Evolutionary conservation across 1,284 basidiomycete species (phyloP).

Genomic region (Paramarasmius palmivorus): DNA sequence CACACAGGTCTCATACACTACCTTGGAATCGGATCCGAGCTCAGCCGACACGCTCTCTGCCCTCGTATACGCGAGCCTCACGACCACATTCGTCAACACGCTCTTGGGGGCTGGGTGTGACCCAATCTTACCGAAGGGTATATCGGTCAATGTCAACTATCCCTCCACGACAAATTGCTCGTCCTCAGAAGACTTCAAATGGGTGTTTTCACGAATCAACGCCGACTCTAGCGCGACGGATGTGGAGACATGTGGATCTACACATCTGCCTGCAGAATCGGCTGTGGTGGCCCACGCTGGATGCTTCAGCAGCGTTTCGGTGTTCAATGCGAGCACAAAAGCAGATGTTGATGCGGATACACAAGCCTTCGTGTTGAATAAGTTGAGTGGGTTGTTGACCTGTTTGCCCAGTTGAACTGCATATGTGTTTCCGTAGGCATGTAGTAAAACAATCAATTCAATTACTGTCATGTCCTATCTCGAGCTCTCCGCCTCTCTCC

Average conservation of each 20-base stretch:
- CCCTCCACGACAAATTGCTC: constrained; percentile 39
- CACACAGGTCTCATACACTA: constrained; percentile 38
- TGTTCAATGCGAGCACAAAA: constrained; percentile 45
- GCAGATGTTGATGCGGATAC: constrained; percentile 38
- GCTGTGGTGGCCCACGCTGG: constrained; percentile 33
- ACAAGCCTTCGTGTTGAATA: constrained; percentile 40
- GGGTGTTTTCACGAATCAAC: constrained; percentile 45
- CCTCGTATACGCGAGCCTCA: constrained; percentile 33
- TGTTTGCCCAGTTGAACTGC: constrained; percentile 17
- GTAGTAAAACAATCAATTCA: no score
- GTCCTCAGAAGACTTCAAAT: constrained; percentile 36
- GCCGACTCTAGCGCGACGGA: constrained; percentile 32
- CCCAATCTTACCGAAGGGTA: constrained; percentile 40
- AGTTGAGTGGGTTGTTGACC: constrained; percentile 32
- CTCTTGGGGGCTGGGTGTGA: constrained; percentile 23
- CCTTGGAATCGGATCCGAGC: constrained; percentile 30
- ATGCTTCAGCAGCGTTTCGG: constrained; percentile 48
- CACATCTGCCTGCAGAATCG: constrained; percentile 40
- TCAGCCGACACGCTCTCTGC: constrained; percentile 30
- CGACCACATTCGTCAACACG: constrained; percentile 30
- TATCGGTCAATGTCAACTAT: constrained; percentile 54
- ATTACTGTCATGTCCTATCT: no score
- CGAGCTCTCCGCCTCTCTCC: neutral
- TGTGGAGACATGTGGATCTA: constrained; percentile 42
- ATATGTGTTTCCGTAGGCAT: no score